Evolutionary conservation across 73 alveolate genomes (phyloP).

Genomic region (Vitrella brassicaformis): DNA sequence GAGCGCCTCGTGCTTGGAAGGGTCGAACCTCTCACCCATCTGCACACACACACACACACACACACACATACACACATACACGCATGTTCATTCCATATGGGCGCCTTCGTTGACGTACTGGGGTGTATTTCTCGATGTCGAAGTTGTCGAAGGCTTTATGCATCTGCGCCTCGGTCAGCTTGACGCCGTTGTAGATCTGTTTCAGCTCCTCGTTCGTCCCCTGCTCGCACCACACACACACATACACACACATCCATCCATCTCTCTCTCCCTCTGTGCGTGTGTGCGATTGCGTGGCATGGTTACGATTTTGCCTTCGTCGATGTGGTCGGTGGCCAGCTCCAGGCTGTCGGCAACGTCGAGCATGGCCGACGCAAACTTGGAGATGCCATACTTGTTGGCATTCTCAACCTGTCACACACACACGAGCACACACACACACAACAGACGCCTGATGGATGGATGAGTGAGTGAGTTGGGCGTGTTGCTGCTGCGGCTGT

Average conservation of each 20-base stretch:
- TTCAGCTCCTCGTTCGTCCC: no score
- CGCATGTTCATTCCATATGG: no score
- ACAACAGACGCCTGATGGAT: neutral
- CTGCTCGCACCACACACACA: no score
- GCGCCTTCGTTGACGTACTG: no score
- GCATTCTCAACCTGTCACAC: neutral
- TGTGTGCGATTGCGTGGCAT: no score
- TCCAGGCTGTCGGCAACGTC: neutral
- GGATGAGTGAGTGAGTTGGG: neutral
- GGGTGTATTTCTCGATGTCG: neutral
- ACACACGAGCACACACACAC: neutral
- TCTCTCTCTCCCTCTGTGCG: no score
- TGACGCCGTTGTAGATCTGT: neutral
- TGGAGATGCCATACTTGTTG: neutral
- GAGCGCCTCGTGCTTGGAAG: neutral
- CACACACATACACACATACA: no score
- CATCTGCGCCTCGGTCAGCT: neutral
- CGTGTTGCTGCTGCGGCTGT: no score
- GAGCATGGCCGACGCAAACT: neutral
- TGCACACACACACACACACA: no score
- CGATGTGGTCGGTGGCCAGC: neutral
- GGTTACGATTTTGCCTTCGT: no score
- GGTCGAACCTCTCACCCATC: neutral
- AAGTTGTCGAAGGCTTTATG: neutral
- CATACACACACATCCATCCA: no score